Conservation (phyloP, 1,139 yeast species). For the Casaregolazyma suthepensis region DNA sequence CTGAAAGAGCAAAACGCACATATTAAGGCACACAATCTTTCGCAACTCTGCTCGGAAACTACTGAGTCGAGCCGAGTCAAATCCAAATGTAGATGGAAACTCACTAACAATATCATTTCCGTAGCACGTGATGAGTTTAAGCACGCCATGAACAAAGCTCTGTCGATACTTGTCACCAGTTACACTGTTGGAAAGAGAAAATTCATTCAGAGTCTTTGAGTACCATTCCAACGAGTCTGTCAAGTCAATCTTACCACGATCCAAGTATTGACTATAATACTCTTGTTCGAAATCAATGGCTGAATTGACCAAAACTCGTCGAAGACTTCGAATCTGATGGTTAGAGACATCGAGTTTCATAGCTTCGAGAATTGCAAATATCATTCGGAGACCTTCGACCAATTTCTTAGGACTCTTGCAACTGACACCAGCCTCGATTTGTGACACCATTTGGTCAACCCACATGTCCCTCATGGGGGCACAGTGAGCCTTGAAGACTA, state of each 20-base stretch:
- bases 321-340: constrained; percentile 79
- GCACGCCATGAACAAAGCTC: constrained; percentile 44
- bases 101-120: constrained; percentile 61
- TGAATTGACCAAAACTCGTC: constrained; percentile 81
- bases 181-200: constrained; percentile 5
- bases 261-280: constrained; percentile 67
- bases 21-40: constrained; percentile 73
- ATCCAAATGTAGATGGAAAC: constrained; percentile 80
- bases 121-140: constrained; percentile 66
- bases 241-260: constrained; percentile 61
- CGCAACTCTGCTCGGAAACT: constrained; percentile 78
- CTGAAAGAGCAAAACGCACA: constrained; percentile 66
- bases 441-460: constrained; percentile 78
- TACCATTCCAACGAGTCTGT: constrained; percentile 67
- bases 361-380: constrained; percentile 85
- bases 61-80: constrained; percentile 77
- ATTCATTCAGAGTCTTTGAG: constrained; percentile 9
- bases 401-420: constrained; percentile 48
- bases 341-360: constrained; percentile 95
- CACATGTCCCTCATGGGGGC: constrained; percentile 94
- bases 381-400: constrained; percentile 71
- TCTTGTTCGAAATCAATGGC: constrained; percentile 91
- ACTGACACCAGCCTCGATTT: constrained; percentile 58
- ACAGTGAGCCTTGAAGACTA: constrained; percentile 73
- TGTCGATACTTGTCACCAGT: constrained; percentile 21